These are phyloP conservation scores for Ceratocystis colombiana DNA, from an alignment of 2,329 filamentous ascomycete genomes.

Conservation along the genomic window DNA sequence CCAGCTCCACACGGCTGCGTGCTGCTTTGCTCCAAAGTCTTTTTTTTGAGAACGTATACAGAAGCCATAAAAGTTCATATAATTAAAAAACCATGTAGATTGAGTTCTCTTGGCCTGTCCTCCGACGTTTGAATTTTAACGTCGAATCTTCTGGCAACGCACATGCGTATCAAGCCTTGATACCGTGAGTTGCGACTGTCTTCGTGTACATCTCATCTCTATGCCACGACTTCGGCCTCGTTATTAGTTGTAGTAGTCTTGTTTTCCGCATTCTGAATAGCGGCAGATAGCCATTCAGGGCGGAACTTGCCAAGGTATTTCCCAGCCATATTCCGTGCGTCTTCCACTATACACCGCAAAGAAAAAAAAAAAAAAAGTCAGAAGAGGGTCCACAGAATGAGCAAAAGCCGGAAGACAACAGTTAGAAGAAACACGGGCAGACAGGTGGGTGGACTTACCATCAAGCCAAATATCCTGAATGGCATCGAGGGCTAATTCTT, in stretches of 20 bases:
- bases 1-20: not conserved
- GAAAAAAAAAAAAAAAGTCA: conserved; percentile 7
- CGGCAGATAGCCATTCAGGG: conserved; percentile 41
- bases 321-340: conserved; percentile 50
- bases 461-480: conserved; percentile 58
- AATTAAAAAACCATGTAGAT: conserved; percentile 1
- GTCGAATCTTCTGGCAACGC: not conserved
- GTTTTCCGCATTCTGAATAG: conserved; percentile 11
- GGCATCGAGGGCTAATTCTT: conserved; percentile 52
- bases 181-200: not conserved
- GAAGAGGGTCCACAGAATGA: conserved; percentile 11
- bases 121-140: no score
- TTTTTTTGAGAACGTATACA: not conserved
- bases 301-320: conserved; percentile 55
- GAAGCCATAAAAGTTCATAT: not conserved
- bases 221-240: not conserved
- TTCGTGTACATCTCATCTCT: not conserved
- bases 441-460: conserved; percentile 39
- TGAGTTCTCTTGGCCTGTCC: not conserved
- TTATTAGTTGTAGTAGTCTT: conserved; percentile 9
- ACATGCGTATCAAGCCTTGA: not conserved
- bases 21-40: not conserved
- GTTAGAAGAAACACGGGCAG: no score
- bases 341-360: conserved; percentile 41
- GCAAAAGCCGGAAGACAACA: not conserved